phyloP scores from a whole-genome alignment of 768 basidiomycete species.

The Serendipita sp. region DNA sequence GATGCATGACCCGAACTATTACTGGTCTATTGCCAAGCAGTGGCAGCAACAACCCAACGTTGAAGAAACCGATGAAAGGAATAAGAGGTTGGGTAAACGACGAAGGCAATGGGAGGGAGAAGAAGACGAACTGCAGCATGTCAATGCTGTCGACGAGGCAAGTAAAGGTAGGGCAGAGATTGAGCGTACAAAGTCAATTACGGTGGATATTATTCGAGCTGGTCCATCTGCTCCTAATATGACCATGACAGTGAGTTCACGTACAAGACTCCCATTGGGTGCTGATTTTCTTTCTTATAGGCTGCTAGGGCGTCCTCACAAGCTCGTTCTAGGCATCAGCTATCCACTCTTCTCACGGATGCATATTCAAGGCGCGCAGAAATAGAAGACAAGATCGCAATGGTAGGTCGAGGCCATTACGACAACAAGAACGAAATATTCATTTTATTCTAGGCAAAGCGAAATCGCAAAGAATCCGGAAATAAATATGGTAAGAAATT shows the following conservation, averaged over 20 bases:
- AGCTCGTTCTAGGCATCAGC: conserved; percentile 59
- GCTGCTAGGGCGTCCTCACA: conserved; percentile 54
- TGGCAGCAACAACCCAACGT: conserved; percentile 1
- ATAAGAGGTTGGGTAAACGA: conserved; percentile 50
- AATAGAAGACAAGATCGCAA: conserved; percentile 65
- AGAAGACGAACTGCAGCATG: conserved; percentile 34
- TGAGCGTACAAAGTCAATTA: conserved; percentile 63
- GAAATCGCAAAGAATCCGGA: conserved; percentile 78
- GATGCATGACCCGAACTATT: conserved; percentile 54
- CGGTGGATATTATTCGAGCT: conserved; percentile 39
- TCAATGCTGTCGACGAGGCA: conserved; percentile 56
- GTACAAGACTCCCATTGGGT: neutral
- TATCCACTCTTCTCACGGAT: conserved; percentile 64
- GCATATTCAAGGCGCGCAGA: conserved; percentile 73
- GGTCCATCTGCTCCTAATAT: conserved; percentile 48
- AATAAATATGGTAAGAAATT: conserved; percentile 60
- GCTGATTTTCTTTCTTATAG: conserved; percentile 19
- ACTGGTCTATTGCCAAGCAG: conserved; percentile 55
- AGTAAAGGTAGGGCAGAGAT: conserved; percentile 33
- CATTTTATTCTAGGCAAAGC: conserved; percentile 35
- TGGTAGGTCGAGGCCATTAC: neutral
- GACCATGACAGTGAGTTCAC: conserved; percentile 52
- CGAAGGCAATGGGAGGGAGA: conserved; percentile 55
- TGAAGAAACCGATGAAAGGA: conserved; percentile 48
- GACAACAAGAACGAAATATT: neutral